Percentiles rank a stretch among this genome's conserved stretches.
phyloP scores from a whole-genome alignment of 148 eudicot species.

The Nyssa sinensis region DNA sequence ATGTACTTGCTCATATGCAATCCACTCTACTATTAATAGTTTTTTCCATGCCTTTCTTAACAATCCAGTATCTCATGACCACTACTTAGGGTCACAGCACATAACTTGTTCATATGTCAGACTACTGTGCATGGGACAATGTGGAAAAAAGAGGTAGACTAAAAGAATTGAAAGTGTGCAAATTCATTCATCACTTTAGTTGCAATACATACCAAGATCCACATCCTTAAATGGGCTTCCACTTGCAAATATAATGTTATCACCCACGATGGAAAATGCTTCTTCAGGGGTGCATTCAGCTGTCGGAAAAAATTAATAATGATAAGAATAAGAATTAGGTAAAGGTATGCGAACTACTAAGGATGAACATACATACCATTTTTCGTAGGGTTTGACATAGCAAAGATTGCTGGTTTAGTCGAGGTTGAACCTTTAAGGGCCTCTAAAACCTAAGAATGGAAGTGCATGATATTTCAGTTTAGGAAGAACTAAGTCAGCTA shows the following conservation, averaged over 20 bases:
- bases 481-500: background rate
- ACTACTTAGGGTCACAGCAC: no score
- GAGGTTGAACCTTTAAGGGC: conserved; percentile 85
- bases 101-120: no score
- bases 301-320: conserved; percentile 24
- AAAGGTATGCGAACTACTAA: background rate
- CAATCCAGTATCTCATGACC: no score
- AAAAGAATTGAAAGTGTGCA: background rate
- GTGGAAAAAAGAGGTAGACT: background rate
- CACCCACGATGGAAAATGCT: conserved; percentile 86
- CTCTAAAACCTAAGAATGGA: conserved; percentile 64
- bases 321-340: conserved; percentile 3
- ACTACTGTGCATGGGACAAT: no score
- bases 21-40: background rate
- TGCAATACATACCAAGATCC: conserved; percentile 67
- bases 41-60: no score
- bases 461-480: conserved; percentile 5
- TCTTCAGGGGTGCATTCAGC: conserved; percentile 99
- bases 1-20: no score
- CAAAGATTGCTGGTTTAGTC: conserved; percentile 91
- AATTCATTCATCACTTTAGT: background rate
- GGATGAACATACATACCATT: conserved; percentile 51
- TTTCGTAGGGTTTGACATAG: conserved; percentile 97
- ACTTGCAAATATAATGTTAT: conserved; percentile 78
- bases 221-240: conserved; percentile 94